Evolutionary conservation across 768 basidiomycete species (phyloP).

Genomic region (Gymnopilus junonius): DNA sequence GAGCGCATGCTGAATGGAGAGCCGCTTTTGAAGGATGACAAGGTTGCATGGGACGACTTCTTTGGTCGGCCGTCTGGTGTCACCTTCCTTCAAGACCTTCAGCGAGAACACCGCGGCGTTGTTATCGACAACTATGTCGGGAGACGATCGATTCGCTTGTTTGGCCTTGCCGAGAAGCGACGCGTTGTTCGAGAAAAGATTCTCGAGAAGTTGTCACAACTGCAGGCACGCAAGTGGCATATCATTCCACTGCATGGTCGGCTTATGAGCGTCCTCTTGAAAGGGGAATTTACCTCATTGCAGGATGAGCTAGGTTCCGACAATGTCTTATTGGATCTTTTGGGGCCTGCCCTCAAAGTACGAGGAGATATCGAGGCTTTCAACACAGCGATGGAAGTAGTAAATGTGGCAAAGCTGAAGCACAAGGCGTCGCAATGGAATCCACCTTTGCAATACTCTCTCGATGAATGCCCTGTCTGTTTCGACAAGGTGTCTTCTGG

Average conservation of each 20-base stretch:
- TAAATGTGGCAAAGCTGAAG: slow-evolving; percentile 36
- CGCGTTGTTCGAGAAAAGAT: slow-evolving; percentile 47
- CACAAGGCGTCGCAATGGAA: slow-evolving; percentile 17
- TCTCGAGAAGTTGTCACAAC: slow-evolving; percentile 45
- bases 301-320: slow-evolving; percentile 57
- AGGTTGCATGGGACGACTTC: slow-evolving; percentile 68
- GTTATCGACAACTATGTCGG: slow-evolving; percentile 44
- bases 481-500: slow-evolving; percentile 59
- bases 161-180: slow-evolving; percentile 52
- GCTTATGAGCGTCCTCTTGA: slow-evolving; percentile 50
- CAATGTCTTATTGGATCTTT: slow-evolving; percentile 56
- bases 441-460: neutral
- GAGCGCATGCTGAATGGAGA: slow-evolving; percentile 70
- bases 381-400: slow-evolving; percentile 44
- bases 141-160: slow-evolving; percentile 54
- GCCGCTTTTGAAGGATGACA: slow-evolving; percentile 51
- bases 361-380: slow-evolving; percentile 58
- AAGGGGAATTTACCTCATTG: slow-evolving; percentile 48
- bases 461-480: slow-evolving; percentile 67
- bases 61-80: slow-evolving; percentile 49
- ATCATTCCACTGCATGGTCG: slow-evolving; percentile 51
- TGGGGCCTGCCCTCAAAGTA: slow-evolving; percentile 47
- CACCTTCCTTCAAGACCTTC: slow-evolving; percentile 49
- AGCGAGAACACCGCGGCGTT: slow-evolving; percentile 41
- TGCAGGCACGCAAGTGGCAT: slow-evolving; percentile 46